Evolutionary conservation across 2,329 filamentous ascomycete species (phyloP).

Genomic region (Colletotrichum acutatum): DNA sequence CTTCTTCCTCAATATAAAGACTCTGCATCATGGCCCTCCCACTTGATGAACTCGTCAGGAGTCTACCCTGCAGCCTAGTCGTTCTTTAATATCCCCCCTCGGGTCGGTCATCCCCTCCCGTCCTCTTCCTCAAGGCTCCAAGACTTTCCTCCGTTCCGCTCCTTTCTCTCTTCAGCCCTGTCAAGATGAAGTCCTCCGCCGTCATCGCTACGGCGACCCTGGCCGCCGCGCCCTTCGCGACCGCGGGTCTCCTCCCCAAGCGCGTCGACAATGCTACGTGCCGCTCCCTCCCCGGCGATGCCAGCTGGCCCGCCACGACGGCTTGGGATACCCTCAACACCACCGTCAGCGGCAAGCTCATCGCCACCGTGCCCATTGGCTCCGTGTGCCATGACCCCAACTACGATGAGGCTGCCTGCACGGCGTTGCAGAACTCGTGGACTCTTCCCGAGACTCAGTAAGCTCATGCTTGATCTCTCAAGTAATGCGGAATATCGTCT

Average conservation of each 20-base stretch:
- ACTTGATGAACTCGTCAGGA: constrained; percentile 22
- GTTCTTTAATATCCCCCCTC: constrained; percentile 17
- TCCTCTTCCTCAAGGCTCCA: constrained; percentile 8
- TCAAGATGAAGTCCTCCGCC: constrained; percentile 31
- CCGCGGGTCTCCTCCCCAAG: constrained; percentile 27
- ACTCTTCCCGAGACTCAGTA: constrained; percentile 48
- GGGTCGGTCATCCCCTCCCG: not conserved
- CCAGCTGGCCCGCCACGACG: constrained; percentile 59
- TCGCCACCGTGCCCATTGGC: constrained; percentile 64
- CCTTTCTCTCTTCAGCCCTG: constrained; percentile 5
- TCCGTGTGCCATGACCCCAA: constrained; percentile 60
- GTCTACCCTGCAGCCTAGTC: constrained; percentile 34
- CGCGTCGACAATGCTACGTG: constrained; percentile 42
- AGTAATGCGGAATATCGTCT: not conserved
- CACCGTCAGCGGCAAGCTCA: constrained; percentile 60
- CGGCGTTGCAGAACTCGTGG: constrained; percentile 48
- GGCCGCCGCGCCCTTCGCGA: constrained; percentile 24
- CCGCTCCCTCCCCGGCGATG: constrained; percentile 62
- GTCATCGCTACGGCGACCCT: constrained; percentile 23
- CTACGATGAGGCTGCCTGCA: constrained; percentile 58
- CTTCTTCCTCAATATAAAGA: constrained; percentile 30
- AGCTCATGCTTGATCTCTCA: constrained; percentile 22
- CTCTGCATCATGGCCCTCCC: constrained; percentile 15
- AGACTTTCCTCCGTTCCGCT: not conserved
- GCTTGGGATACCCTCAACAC: constrained; percentile 63